phyloP scores from a whole-genome alignment of 495 filamentous ascomycete species.

The Trichocladium antarcticum region DNA sequence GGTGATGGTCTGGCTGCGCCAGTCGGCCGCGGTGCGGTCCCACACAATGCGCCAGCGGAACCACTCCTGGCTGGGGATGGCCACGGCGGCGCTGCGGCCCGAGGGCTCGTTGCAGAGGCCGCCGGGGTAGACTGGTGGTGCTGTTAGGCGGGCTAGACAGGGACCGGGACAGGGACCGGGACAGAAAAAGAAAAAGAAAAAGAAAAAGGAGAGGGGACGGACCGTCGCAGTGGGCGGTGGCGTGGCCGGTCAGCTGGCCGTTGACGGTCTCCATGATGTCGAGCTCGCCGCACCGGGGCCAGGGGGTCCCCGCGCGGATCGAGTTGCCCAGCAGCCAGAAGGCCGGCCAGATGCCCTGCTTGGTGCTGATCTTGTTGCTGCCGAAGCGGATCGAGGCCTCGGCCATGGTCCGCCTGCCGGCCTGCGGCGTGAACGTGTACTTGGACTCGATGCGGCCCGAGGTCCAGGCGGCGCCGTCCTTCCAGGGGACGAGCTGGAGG shows the following conservation, averaged over 20 bases:
- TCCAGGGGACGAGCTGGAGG: conserved; percentile 37
- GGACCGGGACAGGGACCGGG: background rate
- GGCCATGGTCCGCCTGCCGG: conserved; percentile 30
- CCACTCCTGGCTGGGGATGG: conserved; percentile 33
- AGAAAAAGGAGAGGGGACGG: background rate
- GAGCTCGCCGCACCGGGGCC: conserved; percentile 43
- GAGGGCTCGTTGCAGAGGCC: conserved; percentile 39
- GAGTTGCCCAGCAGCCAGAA: conserved; percentile 43
- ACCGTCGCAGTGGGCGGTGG: conserved; percentile 38
- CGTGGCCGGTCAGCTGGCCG: conserved; percentile 34
- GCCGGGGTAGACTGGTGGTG: conserved; percentile 21
- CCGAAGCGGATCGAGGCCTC: conserved; percentile 39
- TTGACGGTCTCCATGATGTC: conserved; percentile 42
- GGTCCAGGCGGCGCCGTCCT: conserved; percentile 31
- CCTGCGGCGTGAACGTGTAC: conserved; percentile 33
- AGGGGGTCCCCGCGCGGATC: conserved; percentile 29
- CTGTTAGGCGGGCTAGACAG: too few species aligned
- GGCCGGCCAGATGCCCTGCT: conserved; percentile 44
- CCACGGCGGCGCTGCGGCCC: conserved; percentile 27
- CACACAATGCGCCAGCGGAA: conserved; percentile 39
- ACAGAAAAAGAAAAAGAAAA: background rate
- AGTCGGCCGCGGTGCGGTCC: conserved; percentile 31
- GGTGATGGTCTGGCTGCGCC: conserved; percentile 35
- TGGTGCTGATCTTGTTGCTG: conserved; percentile 21
- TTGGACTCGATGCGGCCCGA: conserved; percentile 40